phyloP scores from a whole-genome alignment of 129 eudicot species.

The Daucus carota region DH1_v3.0 NC_030385.2:31387001-31387500 shows the following conservation, averaged over 20 bases:
- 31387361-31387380: too few species aligned
- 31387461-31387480: too few species aligned
- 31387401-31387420: too few species aligned
- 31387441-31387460: too few species aligned
- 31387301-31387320: neutral
- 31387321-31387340: neutral
- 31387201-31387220: neutral
- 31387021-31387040: neutral
- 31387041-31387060: neutral
- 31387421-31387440: too few species aligned
- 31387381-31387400: too few species aligned
- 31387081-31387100: neutral
- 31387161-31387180: conserved; percentile 10
- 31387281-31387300: conserved; percentile 1
- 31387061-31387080: neutral
- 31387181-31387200: conserved; percentile 6
- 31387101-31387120: neutral
- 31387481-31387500: too few species aligned
- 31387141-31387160: neutral
- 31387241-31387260: neutral
- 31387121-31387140: neutral
- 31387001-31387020: conserved; percentile 17
- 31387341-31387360: neutral
- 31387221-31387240: neutral
- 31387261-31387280: neutral